Evolutionary conservation across 352 stramenopile genomes (phyloP), one percentile per base, ranked within the genome.

Genomic region (Pythium chondricola): DNA sequence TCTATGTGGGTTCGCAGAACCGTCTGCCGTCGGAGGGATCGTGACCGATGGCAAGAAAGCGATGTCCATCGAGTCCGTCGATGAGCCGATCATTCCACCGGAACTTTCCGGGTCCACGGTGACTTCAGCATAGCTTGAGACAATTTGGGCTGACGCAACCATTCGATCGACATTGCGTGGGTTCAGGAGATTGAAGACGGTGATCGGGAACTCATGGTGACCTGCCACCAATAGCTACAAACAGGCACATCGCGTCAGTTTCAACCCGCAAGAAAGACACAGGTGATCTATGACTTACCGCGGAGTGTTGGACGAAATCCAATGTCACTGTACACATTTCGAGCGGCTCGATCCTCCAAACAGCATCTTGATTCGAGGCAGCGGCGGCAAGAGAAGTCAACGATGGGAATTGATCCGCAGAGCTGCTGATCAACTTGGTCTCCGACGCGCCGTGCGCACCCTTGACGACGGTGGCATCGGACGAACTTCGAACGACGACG

Each of bases 41-140:
- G 72, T 83, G 3, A 93, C 57, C 35, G 81, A 80, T 29, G 82
- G 75, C 13, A 95, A 58, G 27, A 83, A 90, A 45, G 73, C 83
- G 18, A 87, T 52, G 41, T 88, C 68, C 13, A 62, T 52, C 3
- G 57, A 47, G 33, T 71, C 47, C 20, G 45, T 39, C 2, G 52
- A 26, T 4, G 56, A 47, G 13, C 37, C 71, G 33, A 56, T 65
- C 0, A 56, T 69, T 17, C 76, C 67, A 25, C 65, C 60, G 6
- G 74, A 84, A 50, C 76, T 91, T 49, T 88, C 77, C 3, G 81
- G 79, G 35, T 95, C 79, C 16, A 95, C 61, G 2, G 71, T 77
- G 20, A 95, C 43, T 43, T 93, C 74, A 35, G 80, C 79, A 25
- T 95, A 95, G 46, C 74, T 92, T 14, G 83, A 87, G 48, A 95